phyloP scores from a whole-genome alignment of 352 stramenopile genomes.

The Aphanomyces astaci region DNA sequence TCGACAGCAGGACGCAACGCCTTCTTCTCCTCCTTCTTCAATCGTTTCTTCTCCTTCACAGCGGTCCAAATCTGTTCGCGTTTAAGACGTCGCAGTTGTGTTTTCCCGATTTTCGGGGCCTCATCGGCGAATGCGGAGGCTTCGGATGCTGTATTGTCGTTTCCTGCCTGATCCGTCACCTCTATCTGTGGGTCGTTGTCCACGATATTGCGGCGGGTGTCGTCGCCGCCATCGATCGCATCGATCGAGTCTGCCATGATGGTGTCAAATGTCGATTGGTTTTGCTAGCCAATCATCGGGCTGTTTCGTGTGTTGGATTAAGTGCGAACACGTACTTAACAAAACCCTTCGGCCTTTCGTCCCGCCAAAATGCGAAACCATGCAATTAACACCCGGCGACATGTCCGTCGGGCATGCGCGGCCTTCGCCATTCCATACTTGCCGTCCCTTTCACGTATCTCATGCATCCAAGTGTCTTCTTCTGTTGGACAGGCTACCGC shows the following conservation, averaged over 20 bases:
- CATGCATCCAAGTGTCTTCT: background rate
- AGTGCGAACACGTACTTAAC: background rate
- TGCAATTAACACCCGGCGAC: background rate
- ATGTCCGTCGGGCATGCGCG: background rate
- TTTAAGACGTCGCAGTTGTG: background rate
- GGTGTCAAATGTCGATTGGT: too few relatives aligned
- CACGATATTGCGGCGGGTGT: too few relatives aligned
- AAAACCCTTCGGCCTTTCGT: background rate
- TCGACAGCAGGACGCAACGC: conserved; percentile 32
- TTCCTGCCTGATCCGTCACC: too few relatives aligned
- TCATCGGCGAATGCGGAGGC: too few relatives aligned
- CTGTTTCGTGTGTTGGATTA: background rate
- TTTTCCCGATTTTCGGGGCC: background rate
- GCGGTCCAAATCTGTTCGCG: conserved; percentile 6
- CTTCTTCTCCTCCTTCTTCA: conserved; percentile 47
- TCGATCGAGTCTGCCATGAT: too few relatives aligned
- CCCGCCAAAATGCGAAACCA: background rate
- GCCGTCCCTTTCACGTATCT: background rate
- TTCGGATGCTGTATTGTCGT: too few relatives aligned
- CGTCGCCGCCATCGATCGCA: too few relatives aligned
- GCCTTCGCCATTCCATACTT: background rate
- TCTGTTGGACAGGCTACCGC: background rate
- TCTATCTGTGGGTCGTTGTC: too few relatives aligned
- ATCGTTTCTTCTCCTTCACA: conserved; percentile 19
- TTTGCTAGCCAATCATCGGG: background rate